Conservation (phyloP, 1,139 yeast species). For the Geotrichum macrosporum region DNA sequence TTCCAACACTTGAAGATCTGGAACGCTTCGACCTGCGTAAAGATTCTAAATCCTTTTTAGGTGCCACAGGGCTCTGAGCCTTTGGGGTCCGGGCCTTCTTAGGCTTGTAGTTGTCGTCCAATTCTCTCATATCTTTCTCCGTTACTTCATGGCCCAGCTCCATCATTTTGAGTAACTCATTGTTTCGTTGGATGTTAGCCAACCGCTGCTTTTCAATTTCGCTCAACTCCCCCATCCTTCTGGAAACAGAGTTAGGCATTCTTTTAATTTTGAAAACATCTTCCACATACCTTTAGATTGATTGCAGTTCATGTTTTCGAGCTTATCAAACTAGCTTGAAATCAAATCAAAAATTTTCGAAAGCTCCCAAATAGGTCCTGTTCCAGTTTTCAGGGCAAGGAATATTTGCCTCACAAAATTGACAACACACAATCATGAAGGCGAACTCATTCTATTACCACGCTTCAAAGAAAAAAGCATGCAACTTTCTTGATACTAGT, state of each 20-base stretch:
- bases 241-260: neutral
- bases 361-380: too few relatives aligned
- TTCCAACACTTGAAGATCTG: neutral
- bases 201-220: slow-evolving; percentile 28
- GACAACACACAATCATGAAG: too few relatives aligned
- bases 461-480: too few relatives aligned
- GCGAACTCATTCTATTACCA: too few relatives aligned
- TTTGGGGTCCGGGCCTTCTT: too few relatives aligned
- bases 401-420: too few relatives aligned
- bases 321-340: too few relatives aligned
- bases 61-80: too few relatives aligned
- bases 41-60: neutral
- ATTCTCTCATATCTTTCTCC: slow-evolving; percentile 7
- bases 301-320: too few relatives aligned
- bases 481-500: too few relatives aligned
- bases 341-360: too few relatives aligned
- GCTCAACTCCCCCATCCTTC: slow-evolving; percentile 18
- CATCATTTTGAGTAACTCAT: slow-evolving; percentile 8
- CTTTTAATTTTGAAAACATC: neutral
- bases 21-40: slow-evolving; percentile 4
- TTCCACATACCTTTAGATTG: neutral
- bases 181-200: slow-evolving; percentile 30
- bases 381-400: too few relatives aligned
- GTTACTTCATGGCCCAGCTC: slow-evolving; percentile 5
- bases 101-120: neutral